Percentiles rank a stretch among this genome's conserved stretches.
These are phyloP conservation scores for Pseudocercospora crystallina DNA, from an alignment of 2,329 filamentous ascomycete genomes.

Conservation along the genomic window DNA sequence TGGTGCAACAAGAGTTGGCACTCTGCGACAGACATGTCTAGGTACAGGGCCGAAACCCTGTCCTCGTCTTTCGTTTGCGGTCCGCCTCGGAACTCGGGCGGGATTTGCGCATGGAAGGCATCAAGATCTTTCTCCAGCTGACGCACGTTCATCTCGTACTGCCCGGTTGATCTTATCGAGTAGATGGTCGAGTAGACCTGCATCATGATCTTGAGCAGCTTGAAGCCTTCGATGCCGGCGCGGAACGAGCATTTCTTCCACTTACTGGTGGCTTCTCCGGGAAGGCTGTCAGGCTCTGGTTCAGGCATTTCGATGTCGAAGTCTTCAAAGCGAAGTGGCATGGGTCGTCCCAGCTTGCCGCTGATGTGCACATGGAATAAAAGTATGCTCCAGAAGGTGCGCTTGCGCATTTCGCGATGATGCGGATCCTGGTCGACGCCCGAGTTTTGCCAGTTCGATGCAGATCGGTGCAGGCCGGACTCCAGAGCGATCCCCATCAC, in stretches of 20 bases:
- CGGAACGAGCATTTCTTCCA: slow-evolving; percentile 64
- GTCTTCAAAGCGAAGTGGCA: slow-evolving; percentile 71
- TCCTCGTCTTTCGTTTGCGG: slow-evolving; percentile 47
- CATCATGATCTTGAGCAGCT: slow-evolving; percentile 65
- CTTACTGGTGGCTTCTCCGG: slow-evolving; percentile 55
- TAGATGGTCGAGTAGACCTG: slow-evolving; percentile 79
- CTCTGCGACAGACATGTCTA: slow-evolving; percentile 51
- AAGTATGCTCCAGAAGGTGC: slow-evolving; percentile 73
- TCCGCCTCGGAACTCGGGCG: slow-evolving; percentile 57
- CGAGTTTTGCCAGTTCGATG: slow-evolving; percentile 56
- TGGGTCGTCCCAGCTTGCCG: slow-evolving; percentile 74
- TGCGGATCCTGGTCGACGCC: slow-evolving; percentile 57
- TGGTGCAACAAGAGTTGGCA: slow-evolving; percentile 54
- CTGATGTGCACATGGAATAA: slow-evolving; percentile 66
- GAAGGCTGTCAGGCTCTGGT: slow-evolving; percentile 67
- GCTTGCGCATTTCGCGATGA: slow-evolving; percentile 73
- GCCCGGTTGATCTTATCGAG: slow-evolving; percentile 56
- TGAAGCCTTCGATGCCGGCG: slow-evolving; percentile 65
- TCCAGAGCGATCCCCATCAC: slow-evolving; percentile 71
- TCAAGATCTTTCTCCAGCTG: slow-evolving; percentile 65
- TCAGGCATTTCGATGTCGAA: slow-evolving; percentile 78
- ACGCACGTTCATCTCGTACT: slow-evolving; percentile 63
- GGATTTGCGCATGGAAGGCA: slow-evolving; percentile 64
- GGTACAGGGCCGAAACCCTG: slow-evolving; percentile 49
- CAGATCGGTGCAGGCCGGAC: slow-evolving; percentile 71